Conservation (phyloP, 208 protist genomes). For the Trypanosoma brucei region DNA sequence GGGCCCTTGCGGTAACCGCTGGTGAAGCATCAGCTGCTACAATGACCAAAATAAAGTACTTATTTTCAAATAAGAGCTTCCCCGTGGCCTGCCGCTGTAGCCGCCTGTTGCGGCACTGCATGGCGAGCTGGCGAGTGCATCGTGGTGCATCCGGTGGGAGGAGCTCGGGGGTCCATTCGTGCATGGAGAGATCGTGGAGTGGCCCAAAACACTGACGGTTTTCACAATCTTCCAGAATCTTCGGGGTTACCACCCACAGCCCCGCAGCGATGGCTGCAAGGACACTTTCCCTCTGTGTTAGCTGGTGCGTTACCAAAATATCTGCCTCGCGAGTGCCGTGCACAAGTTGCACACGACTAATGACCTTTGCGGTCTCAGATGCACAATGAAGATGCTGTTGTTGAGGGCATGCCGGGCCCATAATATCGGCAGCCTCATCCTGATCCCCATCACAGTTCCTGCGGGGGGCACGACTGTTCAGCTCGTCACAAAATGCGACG, state of each 20-base stretch:
- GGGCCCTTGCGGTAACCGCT: not conserved
- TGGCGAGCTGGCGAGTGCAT: conserved; percentile 19
- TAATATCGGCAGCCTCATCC: not conserved
- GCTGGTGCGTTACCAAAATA: conserved; percentile 60
- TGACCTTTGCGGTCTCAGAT: not conserved
- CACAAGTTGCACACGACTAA: conserved; percentile 21
- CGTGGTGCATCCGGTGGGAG: conserved; percentile 18
- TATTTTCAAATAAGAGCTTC: conserved; percentile 19
- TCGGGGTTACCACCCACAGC: conserved; percentile 47
- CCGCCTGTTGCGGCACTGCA: conserved; percentile 27
- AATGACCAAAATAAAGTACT: conserved; percentile 24
- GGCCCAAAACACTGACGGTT: conserved; percentile 12
- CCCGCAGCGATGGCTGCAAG: conserved; percentile 58
- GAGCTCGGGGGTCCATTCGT: conserved; percentile 39
- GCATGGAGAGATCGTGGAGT: conserved; percentile 23
- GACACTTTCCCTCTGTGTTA: conserved; percentile 60
- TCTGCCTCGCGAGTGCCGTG: conserved; percentile 38
- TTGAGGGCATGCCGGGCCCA: not conserved
- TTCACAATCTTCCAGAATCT: conserved; percentile 33
- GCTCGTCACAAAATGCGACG: conserved; percentile 6
- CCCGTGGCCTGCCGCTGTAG: conserved; percentile 22
- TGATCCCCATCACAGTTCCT: not conserved
- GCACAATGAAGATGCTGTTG: conserved; percentile 14
- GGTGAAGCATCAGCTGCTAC: not conserved
- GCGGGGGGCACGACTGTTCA: conserved; percentile 6